These are phyloP conservation scores for Friedmanniomyces simplex DNA, from an alignment of 495 filamentous ascomycete genomes.

Conservation along the genomic window DNA sequence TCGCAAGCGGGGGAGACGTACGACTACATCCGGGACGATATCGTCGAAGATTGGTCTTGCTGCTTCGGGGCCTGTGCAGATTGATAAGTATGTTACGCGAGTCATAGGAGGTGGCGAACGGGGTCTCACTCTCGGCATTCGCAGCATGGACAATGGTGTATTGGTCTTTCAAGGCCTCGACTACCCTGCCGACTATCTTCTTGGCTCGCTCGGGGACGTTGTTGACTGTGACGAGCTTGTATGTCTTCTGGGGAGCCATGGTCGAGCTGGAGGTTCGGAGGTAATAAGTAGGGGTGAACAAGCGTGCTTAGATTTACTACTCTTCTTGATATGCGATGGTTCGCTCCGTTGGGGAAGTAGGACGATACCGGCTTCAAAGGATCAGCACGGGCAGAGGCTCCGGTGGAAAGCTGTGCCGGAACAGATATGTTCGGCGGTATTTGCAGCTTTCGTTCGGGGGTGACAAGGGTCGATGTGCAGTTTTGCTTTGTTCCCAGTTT, in stretches of 20 bases:
- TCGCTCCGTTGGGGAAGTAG: no score
- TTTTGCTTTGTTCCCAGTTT: no score
- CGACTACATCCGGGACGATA: constrained; percentile 8
- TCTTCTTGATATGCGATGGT: no score
- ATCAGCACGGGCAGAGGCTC: neutral
- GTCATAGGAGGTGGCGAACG: neutral
- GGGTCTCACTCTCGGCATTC: constrained; percentile 35
- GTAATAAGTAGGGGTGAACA: no score
- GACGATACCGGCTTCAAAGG: neutral
- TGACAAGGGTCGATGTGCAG: no score
- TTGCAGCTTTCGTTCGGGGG: no score
- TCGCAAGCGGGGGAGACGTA: neutral
- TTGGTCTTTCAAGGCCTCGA: constrained; percentile 46
- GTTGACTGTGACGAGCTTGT: constrained; percentile 57
- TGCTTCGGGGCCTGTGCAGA: constrained; percentile 3
- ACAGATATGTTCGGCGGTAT: no score
- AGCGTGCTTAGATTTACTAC: no score
- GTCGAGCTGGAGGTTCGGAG: no score
- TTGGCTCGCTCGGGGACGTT: constrained; percentile 56
- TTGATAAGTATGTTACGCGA: neutral
- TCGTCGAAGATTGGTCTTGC: constrained; percentile 5
- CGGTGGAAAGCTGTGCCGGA: neutral
- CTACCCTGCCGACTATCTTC: constrained; percentile 47
- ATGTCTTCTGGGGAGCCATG: constrained; percentile 38
- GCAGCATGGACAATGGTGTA: constrained; percentile 50